Evolutionary conservation across 2,329 filamentous ascomycete genomes (phyloP), one percentile per base, ranked within the genome.

Genomic region (Penicillium hesseltinei): DNA sequence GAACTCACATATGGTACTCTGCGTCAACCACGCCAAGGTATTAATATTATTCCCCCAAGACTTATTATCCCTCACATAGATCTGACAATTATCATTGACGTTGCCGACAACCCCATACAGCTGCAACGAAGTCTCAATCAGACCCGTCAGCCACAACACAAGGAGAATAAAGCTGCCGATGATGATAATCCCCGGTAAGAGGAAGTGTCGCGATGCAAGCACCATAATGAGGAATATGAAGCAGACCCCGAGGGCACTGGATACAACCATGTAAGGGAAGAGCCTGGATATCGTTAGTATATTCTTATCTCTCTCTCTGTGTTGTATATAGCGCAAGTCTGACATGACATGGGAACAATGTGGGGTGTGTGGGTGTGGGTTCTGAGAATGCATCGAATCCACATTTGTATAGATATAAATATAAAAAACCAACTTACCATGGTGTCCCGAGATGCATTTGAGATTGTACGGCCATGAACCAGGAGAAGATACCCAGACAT

Each of bases 111-210:
- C 73, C 0, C 83, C 82, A 66, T 85, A 88, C 17, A 88, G 74
- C 66, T 87, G 84, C 54, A 88, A 79, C 5, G 81, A 79, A 0
- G 85, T 87, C 60, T 85, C 85, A 62, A 88, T 82, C n/a, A 86
- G 73, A 7, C 84, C 84, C 2, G 84, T 82, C 52, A 87, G 73
- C 78, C 81, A 87, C 21, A 87, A 75, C 2, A 85, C 83, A 61
- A 85, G 81, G 36, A 87, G 78, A 63, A 87, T 83, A 71, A 87
- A 87, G 56, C 80, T 81, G 51, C 82, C 79, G 25, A 87, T 73
- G 64, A 87, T 80, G 65, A 87, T 82, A 54, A 84, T 77, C 39
- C 81, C 81, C 0, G 84, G 84, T 4, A 87, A 77, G 3, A 87
- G 76, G 55, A 81, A 79, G 25, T 81, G 79, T 61, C 84, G 81